These are phyloP conservation scores for Macrotyloma uniflorum DNA, from an alignment of 306 rosid genomes.

Conservation along the genomic window DNA sequence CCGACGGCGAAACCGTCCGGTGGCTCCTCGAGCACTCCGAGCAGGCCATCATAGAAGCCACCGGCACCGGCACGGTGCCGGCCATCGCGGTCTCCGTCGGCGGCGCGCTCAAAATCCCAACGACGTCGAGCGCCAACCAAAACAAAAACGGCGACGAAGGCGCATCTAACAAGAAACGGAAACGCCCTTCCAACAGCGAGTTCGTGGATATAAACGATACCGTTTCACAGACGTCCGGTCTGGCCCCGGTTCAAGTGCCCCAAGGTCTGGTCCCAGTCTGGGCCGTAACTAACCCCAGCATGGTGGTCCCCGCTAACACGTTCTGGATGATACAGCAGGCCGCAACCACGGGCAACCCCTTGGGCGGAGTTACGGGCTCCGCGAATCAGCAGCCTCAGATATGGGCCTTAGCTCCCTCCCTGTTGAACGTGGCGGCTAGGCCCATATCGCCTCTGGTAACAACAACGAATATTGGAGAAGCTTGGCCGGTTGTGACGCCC, in stretches of 20 bases:
- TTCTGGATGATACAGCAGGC: conserved; percentile 70
- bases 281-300: conserved; percentile 58
- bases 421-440: conserved; percentile 54
- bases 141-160: conserved; percentile 37
- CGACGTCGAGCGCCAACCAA: conserved; percentile 44
- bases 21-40: conserved; percentile 85
- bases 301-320: conserved; percentile 66
- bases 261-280: conserved; percentile 64
- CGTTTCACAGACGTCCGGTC: conserved; percentile 52
- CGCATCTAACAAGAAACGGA: conserved; percentile 53
- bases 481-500: conserved; percentile 33
- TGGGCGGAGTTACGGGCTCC: conserved; percentile 21
- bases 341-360: conserved; percentile 38
- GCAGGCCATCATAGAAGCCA: conserved; percentile 80
- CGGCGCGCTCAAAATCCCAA: conserved; percentile 78
- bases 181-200: conserved; percentile 52
- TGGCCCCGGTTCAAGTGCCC: conserved; percentile 50
- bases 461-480: conserved; percentile 20
- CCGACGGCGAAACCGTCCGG: conserved; percentile 84
- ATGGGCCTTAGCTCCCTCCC: conserved; percentile 63
- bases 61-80: conserved; percentile 78
- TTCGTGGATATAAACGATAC: conserved; percentile 59
- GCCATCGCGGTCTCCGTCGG: conserved; percentile 84
- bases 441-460: conserved; percentile 47
- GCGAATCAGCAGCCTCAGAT: conserved; percentile 48